Conservation (phyloP, 2,329 filamentous ascomycete species). For the Claviceps sp. region DNA sequence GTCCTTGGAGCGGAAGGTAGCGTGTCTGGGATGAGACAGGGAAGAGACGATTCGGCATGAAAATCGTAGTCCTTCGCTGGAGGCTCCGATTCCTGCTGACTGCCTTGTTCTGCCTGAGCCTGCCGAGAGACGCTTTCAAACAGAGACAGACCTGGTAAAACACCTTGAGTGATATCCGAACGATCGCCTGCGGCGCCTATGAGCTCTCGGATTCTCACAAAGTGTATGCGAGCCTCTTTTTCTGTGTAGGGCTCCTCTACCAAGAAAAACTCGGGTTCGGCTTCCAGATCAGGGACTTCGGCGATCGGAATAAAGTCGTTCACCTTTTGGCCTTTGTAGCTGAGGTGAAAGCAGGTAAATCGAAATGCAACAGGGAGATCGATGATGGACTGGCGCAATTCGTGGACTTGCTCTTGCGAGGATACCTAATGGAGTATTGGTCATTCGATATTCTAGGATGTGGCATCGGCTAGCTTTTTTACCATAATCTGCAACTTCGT, state of each 20-base stretch:
- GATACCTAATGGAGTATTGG: slow-evolving; percentile 49
- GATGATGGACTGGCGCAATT: slow-evolving; percentile 91
- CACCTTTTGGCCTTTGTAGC: slow-evolving; percentile 75
- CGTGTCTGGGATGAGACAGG: slow-evolving; percentile 55
- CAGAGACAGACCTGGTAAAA: slow-evolving; percentile 72
- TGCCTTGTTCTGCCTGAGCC: slow-evolving; percentile 25
- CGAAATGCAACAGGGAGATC: slow-evolving; percentile 87
- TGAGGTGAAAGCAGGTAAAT: slow-evolving; percentile 97
- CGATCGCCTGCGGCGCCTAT: slow-evolving; percentile 85
- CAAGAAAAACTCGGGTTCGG: slow-evolving; percentile 65
- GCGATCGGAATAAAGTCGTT: slow-evolving; percentile 92
- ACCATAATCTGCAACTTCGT: slow-evolving; percentile 79
- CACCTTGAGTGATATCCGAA: slow-evolving; percentile 73
- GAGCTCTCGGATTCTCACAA: slow-evolving; percentile 80
- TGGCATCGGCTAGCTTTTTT: slow-evolving; percentile 16
- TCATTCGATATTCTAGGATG: neutral
- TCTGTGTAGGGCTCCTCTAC: slow-evolving; percentile 96
- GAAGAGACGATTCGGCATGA: slow-evolving; percentile 50
- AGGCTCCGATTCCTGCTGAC: slow-evolving; percentile 17
- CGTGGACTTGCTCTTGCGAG: slow-evolving; percentile 89
- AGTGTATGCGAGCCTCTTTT: slow-evolving; percentile 91
- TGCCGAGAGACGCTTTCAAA: slow-evolving; percentile 61
- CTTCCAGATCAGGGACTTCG: slow-evolving; percentile 67
- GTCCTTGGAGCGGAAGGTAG: slow-evolving; percentile 69
- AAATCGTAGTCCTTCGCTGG: slow-evolving; percentile 64